Percentiles rank a stretch among this genome's conserved stretches.
phyloP scores from a whole-genome alignment of 441 rosid genomes.

The Populus hybrid region DNA sequence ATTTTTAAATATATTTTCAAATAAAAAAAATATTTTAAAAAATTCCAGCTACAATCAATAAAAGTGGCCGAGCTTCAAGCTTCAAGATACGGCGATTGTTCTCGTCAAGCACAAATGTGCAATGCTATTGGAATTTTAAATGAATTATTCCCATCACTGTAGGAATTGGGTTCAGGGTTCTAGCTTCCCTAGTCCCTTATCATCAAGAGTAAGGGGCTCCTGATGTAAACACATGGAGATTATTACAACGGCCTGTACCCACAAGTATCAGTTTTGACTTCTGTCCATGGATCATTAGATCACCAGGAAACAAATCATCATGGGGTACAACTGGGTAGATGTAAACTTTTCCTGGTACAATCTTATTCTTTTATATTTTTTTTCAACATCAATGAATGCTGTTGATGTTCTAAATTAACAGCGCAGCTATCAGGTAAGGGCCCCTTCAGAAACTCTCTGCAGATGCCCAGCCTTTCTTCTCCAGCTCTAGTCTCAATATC shows the following conservation, averaged over 20 bases:
- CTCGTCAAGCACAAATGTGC: background rate
- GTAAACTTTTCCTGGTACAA: background rate
- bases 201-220: background rate
- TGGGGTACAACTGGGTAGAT: background rate
- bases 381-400: background rate
- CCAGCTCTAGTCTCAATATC: slow-evolving; percentile 26
- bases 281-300: background rate
- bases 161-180: background rate
- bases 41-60: no score
- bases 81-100: background rate
- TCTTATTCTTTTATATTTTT: no score
- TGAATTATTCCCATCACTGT: background rate
- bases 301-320: background rate
- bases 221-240: background rate
- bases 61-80: no score
- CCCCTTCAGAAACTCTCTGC: background rate
- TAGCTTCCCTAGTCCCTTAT: background rate
- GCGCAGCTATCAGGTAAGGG: background rate
- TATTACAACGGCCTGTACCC: background rate
- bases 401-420: background rate
- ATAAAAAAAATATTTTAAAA: no score
- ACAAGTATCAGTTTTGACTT: background rate
- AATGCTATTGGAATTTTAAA: background rate
- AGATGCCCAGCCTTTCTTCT: background rate
- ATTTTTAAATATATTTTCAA: no score